phyloP scores from a whole-genome alignment of 441 rosid species.

The Croton laevigatus region DNA sequence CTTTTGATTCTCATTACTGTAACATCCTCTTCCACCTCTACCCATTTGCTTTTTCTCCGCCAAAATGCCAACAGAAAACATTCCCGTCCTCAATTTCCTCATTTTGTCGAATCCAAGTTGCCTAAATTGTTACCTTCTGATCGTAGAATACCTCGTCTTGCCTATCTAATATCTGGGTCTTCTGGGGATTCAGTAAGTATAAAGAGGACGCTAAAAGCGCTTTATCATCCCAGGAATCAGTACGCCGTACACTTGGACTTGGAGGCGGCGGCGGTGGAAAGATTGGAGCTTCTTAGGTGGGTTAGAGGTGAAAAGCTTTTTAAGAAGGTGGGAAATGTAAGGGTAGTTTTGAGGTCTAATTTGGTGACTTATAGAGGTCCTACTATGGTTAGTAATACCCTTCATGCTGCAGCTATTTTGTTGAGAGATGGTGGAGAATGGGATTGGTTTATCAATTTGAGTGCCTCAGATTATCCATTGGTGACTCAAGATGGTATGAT shows the following conservation, averaged over 20 bases:
- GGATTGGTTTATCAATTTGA: slow-evolving; percentile 41
- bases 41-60: slow-evolving; percentile 24
- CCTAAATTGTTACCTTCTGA: slow-evolving; percentile 1
- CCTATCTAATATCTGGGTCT: slow-evolving; percentile 30
- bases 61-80: slow-evolving; percentile 12
- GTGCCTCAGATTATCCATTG: slow-evolving; percentile 41
- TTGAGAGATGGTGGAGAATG: slow-evolving; percentile 27
- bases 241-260: slow-evolving; percentile 27
- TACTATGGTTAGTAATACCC: slow-evolving; percentile 35
- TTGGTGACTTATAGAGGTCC: slow-evolving; percentile 41
- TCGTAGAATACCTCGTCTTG: slow-evolving; percentile 18
- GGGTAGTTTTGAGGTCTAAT: slow-evolving; percentile 28
- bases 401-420: slow-evolving; percentile 36
- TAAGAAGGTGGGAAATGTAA: slow-evolving; percentile 29
- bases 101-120: slow-evolving; percentile 24
- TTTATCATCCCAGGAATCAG: slow-evolving; percentile 32
- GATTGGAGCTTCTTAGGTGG: slow-evolving; percentile 24
- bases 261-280: slow-evolving; percentile 26
- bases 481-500: slow-evolving; percentile 38
- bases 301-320: slow-evolving; percentile 20
- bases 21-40: slow-evolving; percentile 29
- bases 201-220: slow-evolving; percentile 23
- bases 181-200: slow-evolving; percentile 22
- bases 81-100: slow-evolving; percentile 30
- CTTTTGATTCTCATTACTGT: slow-evolving; percentile 32